Evolutionary conservation across 352 stramenopile species (phyloP).

Genomic region (Pythium utonaiense): DNA sequence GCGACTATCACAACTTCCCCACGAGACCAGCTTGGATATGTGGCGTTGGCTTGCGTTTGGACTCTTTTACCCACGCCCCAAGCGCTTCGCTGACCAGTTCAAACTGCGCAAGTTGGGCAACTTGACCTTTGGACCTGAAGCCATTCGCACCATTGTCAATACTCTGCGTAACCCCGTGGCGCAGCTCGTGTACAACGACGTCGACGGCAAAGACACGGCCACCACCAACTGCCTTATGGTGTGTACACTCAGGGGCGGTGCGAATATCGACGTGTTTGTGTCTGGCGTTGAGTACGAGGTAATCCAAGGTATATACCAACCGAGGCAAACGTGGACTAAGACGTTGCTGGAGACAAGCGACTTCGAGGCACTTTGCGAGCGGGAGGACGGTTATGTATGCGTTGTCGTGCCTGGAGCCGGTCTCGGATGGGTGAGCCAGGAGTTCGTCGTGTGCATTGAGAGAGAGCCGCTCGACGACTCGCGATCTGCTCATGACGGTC

Average conservation of each 20-base stretch:
- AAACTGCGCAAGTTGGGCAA: slow-evolving; percentile 5
- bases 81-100: slow-evolving; percentile 2
- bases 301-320: background rate
- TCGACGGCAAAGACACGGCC: background rate
- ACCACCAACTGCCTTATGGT: slow-evolving; percentile 6
- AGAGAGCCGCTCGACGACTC: background rate
- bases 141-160: background rate
- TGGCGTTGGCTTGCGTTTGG: slow-evolving; percentile 21
- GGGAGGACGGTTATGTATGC: slow-evolving; percentile 9
- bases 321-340: background rate
- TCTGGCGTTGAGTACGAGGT: background rate
- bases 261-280: slow-evolving; percentile 5
- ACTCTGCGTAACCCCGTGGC: slow-evolving; percentile 7
- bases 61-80: slow-evolving; percentile 20
- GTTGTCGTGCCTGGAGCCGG: slow-evolving; percentile 5
- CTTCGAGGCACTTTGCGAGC: slow-evolving; percentile 16
- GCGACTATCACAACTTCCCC: background rate
- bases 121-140: background rate
- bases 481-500: background rate
- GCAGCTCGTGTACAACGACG: slow-evolving; percentile 5
- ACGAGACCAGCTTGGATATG: background rate
- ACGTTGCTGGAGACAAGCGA: background rate
- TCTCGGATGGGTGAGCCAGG: background rate
- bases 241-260: slow-evolving; percentile 1
- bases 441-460: slow-evolving; percentile 4